Conservation (phyloP, 2,329 filamentous ascomycete genomes). For the Aspergillus sergii region DNA sequence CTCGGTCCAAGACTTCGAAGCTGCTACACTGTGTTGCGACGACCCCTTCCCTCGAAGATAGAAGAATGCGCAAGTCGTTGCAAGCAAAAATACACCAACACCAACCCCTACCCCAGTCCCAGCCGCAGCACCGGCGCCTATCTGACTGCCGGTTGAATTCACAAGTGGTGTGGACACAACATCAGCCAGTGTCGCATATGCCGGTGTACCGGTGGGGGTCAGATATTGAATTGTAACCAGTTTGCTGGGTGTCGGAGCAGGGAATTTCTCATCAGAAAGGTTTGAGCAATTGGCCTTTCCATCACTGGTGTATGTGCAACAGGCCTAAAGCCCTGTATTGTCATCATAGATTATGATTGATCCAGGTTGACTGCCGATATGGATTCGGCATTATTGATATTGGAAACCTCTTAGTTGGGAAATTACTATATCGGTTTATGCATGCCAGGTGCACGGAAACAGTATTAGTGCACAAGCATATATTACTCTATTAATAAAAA, state of each 20-base stretch:
- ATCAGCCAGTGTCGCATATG: background rate
- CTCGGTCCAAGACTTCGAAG: background rate
- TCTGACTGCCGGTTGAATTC: background rate
- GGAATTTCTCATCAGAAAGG: constrained; percentile 8
- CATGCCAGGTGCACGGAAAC: too few species aligned
- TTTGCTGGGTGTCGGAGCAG: constrained; percentile 7
- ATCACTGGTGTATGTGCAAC: constrained; percentile 3
- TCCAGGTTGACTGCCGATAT: background rate
- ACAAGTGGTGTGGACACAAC: background rate
- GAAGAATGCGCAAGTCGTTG: background rate
- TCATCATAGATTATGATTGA: background rate
- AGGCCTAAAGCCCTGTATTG: constrained; percentile 7
- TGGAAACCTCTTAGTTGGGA: background rate
- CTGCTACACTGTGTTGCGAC: background rate
- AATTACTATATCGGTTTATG: constrained; percentile 14
- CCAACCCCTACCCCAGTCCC: constrained; percentile 12
- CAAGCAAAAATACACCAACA: background rate
- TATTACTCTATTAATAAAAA: too few species aligned
- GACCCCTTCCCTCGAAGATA: background rate
- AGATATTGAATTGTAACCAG: constrained; percentile 15
- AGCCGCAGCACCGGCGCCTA: constrained; percentile 3
- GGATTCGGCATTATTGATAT: background rate
- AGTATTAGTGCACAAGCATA: too few species aligned
- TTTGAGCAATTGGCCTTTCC: constrained; percentile 7
- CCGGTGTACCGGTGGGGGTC: background rate